Base-by-base conservation (phyloP, 768 basidiomycete genomes). In the Russula compacta region DNA sequence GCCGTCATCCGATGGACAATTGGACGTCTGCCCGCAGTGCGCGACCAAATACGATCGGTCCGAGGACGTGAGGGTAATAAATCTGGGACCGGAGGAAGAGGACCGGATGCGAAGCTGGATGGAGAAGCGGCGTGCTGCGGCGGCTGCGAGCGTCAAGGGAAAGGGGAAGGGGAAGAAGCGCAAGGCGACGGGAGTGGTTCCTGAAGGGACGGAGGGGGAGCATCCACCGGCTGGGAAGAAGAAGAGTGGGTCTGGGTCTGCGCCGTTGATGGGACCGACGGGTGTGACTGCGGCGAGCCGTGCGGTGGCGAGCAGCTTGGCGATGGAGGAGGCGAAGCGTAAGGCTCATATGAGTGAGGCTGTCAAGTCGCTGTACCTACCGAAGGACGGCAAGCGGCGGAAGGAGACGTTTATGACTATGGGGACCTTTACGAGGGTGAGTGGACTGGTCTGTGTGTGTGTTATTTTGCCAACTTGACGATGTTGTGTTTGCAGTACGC, bases 341-440 rank as follows among this genome's bases (percentile, higher is more conserved):
- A 92, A 84, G 72, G 84, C 84, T 2, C 79, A 74, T 6, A 94
- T 95, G 92, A 93, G 84, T 67, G 87, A 84, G 11, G 91, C 91
- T 15, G 84, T 97, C 39, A 89, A 87, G 75, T 86, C 85, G 39
- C 70, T 97, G 66, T 97, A 95, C 70, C 79, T 73, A 44, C 71
- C 76, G 11, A 82, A 83, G 59, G 80, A 82, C 21, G 79, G 77
- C 15, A 73, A 79, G 53, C 76, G 76, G 64, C 78, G 76, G 70
- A 91, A 92, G 70, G 88, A 89, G 74, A 93, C 90, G 6, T 95
- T 93, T 67, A 92, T 92, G 81, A 95, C 92, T 1, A 89, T 86
- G 81, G 84, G 86, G 17, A 95, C 93, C 12, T 97, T 95, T 67
- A 95, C 89, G 9, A 82, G 93, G 74, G 92, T 93, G 69, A 73